phyloP scores from a whole-genome alignment of 176 grass and related monocot genomes.

The Eleusine coracana region DNA sequence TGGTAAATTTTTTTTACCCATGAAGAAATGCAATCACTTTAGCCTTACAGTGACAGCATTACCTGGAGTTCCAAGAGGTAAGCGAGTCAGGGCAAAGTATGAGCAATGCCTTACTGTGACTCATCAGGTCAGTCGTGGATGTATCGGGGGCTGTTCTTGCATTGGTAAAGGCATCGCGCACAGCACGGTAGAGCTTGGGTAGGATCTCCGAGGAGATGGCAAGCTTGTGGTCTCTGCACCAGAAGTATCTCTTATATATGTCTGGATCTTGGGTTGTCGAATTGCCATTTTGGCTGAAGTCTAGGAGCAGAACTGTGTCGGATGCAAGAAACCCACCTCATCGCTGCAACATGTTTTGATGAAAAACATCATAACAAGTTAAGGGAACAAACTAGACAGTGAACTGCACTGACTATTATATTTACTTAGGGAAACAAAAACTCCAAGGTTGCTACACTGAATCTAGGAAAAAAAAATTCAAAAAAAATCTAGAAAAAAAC shows the following conservation, averaged over 20 bases:
- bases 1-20: neutral
- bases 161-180: conserved; percentile 36
- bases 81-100: conserved; percentile 73
- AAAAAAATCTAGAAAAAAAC: neutral
- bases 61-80: conserved; percentile 86
- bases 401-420: neutral
- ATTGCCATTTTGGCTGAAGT: neutral
- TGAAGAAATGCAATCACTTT: neutral
- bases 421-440: neutral
- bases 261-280: conserved; percentile 21
- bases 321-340: conserved; percentile 82
- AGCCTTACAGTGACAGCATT: neutral
- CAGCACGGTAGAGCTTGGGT: conserved; percentile 49
- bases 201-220: conserved; percentile 66
- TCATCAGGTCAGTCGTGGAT: conserved; percentile 35
- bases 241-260: conserved; percentile 46
- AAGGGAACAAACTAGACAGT: neutral
- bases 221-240: conserved; percentile 80
- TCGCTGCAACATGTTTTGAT: conserved; percentile 41
- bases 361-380: neutral
- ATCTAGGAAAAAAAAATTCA: neutral
- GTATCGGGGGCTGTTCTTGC: conserved; percentile 37
- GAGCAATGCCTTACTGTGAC: conserved; percentile 68
- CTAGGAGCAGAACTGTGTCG: conserved; percentile 62
- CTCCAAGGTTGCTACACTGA: neutral